phyloP scores from a whole-genome alignment of 306 rosid species.

The Dicorynia guianensis region DNA sequence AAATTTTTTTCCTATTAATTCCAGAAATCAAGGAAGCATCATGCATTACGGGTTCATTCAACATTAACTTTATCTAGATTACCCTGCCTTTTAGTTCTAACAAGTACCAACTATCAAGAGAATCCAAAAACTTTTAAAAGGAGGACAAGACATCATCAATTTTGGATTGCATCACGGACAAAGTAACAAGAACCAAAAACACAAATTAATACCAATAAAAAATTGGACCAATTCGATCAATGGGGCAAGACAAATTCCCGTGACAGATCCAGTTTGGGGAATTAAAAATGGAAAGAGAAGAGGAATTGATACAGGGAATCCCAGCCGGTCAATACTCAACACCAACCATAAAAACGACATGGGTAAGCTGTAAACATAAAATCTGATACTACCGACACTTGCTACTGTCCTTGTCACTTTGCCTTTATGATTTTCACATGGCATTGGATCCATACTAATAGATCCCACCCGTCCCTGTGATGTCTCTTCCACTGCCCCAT shows the following conservation, averaged over 20 bases:
- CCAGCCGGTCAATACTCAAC: slow-evolving; percentile 41
- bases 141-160: not conserved
- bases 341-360: slow-evolving; percentile 29
- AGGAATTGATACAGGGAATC: not conserved
- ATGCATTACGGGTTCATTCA: not conserved
- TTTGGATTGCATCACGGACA: not conserved
- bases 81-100: slow-evolving; percentile 12
- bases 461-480: slow-evolving; percentile 28
- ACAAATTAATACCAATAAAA: not conserved
- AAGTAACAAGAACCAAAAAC: not conserved
- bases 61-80: slow-evolving; percentile 5
- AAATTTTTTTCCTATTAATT: slow-evolving; percentile 5
- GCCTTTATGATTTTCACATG: slow-evolving; percentile 51
- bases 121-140: not conserved
- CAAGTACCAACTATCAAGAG: not conserved
- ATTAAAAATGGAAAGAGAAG: not conserved
- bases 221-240: slow-evolving; percentile 10
- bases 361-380: slow-evolving; percentile 42
- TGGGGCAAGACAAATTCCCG: slow-evolving; percentile 15
- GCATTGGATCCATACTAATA: slow-evolving; percentile 46
- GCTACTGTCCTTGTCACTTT: slow-evolving; percentile 44
- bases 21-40: slow-evolving; percentile 21
- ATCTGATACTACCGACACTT: slow-evolving; percentile 54
- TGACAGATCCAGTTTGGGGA: slow-evolving; percentile 38
- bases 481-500: slow-evolving; percentile 4